phyloP scores from a whole-genome alignment of 306 rosid genomes.

The Aeschynomene evenia region DNA sequence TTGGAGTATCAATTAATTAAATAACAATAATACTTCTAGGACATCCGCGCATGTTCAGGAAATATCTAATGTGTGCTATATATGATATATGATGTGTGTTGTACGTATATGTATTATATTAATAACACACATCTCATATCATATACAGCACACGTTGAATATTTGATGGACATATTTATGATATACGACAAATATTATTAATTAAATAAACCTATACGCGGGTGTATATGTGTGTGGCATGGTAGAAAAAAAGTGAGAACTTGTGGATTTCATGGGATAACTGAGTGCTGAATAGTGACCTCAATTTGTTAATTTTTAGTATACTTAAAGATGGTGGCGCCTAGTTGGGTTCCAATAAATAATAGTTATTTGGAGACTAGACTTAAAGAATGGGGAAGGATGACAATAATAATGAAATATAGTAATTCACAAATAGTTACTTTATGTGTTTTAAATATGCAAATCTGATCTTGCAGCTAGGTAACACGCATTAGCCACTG shows the following conservation, averaged over 20 bases:
- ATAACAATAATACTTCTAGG: too few relatives aligned
- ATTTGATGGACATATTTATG: too few relatives aligned
- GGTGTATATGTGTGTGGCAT: not conserved
- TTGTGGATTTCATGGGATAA: slow-evolving; percentile 53
- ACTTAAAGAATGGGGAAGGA: not conserved
- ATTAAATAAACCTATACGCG: not conserved
- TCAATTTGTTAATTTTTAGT: not conserved
- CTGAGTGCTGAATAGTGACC: not conserved
- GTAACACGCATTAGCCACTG: slow-evolving; percentile 4
- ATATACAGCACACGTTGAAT: too few relatives aligned
- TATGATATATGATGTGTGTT: too few relatives aligned
- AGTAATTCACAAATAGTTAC: not conserved
- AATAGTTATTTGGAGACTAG: not conserved
- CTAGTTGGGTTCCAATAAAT: not conserved
- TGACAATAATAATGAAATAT: not conserved
- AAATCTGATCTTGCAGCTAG: not conserved
- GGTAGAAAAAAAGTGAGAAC: slow-evolving; percentile 17
- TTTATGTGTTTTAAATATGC: not conserved
- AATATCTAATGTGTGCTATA: too few relatives aligned
- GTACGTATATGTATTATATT: too few relatives aligned
- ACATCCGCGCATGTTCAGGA: too few relatives aligned
- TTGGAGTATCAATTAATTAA: too few relatives aligned
- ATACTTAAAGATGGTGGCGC: not conserved
- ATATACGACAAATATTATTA: too few relatives aligned
- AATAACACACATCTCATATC: too few relatives aligned